Evolutionary conservation across 2,329 filamentous ascomycete species (phyloP).

Genomic region (Intubia oerlemansii): DNA sequence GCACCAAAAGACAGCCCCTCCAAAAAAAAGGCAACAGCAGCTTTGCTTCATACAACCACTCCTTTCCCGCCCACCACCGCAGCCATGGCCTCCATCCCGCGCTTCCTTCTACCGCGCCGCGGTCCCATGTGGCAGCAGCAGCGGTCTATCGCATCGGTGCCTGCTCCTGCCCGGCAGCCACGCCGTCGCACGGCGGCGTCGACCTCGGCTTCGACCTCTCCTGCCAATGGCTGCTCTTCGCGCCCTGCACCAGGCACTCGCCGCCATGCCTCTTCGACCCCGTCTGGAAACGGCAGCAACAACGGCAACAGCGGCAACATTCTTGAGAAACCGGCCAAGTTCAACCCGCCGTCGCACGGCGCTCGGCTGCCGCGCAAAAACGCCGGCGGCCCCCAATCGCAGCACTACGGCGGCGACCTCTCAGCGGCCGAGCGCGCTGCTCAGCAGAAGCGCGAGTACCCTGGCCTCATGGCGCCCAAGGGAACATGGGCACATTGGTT

Average conservation of each 20-base stretch:
- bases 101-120: conserved; percentile 45
- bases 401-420: conserved; percentile 55
- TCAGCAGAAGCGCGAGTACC: conserved; percentile 56
- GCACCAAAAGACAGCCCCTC: too few species aligned
- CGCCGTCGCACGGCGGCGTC: not conserved
- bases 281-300: too few species aligned
- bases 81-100: conserved; percentile 31
- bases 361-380: conserved; percentile 37
- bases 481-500: conserved; percentile 74
- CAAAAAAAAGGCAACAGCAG: too few species aligned
- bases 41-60: too few species aligned
- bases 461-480: conserved; percentile 69
- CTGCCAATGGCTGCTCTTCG: too few species aligned
- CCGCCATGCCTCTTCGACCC: too few species aligned
- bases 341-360: conserved; percentile 81
- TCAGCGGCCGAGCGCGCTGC: conserved; percentile 41
- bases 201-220: conserved; percentile 3
- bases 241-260: too few species aligned
- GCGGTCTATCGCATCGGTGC: too few species aligned
- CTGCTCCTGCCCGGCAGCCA: too few species aligned
- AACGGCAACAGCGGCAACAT: too few species aligned
- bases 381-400: conserved; percentile 22
- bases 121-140: conserved; percentile 29
- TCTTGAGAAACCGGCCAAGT: conserved; percentile 72
- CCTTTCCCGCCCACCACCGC: too few species aligned